Evolutionary conservation across 768 basidiomycete genomes (phyloP), one percentile per base, ranked within the genome.

Genomic region (Boletus subparvulus): DNA sequence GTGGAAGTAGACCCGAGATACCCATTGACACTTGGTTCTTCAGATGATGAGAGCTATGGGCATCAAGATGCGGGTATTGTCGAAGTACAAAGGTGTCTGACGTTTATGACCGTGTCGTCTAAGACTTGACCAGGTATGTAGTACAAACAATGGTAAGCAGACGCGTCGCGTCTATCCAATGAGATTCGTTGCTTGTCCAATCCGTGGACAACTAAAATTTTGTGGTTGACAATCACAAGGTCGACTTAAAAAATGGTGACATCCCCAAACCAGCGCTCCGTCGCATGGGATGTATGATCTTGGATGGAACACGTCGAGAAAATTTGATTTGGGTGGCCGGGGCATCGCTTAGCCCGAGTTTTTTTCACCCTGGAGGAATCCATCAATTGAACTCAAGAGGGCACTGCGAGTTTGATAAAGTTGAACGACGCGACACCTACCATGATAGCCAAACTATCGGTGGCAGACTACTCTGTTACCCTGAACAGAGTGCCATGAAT

Each of bases 1-100:
- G 81, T 33, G 94, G 91, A 35, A 98, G 75, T 19, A 98, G 81
- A 13, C 96, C 96, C 55, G 86, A 81, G 55, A 98, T 98, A 30
- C 96, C 96, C 96, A 98, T 97, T 21, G 12, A 47, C 4, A 36
- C 1, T n/a, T 36, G 19, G n/a, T 24, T 10, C 19, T 43, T 36
- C 45, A 55, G 52, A 28, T 42, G 19, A 30, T 11, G 8, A 21
- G 4, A 30, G 24, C 37, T 16, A 47, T 47, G 17, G 5, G 44
- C 54, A 56, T 50, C 37, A 35, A 60, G 37, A 49, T 30, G 36
- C 39, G 42, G 16, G 52, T 44, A 33, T 55, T 11, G 61, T 55
- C 47, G 6, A 55, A 42, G 36, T 40, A 50, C 49, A 54, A 59
- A 48, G 36, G 42, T 7, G 47, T 50, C 28, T 8, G 37, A 35